A percentile compares a stretch with the other conserved stretches of the same genome.
Evolutionary conservation across 2,329 filamentous ascomycete genomes (phyloP).

Genomic region (Ophiosphaerella korrae): DNA sequence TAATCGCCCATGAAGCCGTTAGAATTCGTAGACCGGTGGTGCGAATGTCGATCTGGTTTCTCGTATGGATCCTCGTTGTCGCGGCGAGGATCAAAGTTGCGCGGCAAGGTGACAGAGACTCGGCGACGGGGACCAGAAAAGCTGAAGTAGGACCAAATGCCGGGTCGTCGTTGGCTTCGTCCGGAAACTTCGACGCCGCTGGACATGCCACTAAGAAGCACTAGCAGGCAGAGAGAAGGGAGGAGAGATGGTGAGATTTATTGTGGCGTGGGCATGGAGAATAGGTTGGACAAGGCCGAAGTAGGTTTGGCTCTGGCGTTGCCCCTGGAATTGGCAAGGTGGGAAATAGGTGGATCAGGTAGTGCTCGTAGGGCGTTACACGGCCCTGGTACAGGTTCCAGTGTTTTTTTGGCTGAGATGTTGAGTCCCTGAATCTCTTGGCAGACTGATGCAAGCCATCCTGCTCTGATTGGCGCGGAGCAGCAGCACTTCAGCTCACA

Average conservation of each 20-base stretch:
- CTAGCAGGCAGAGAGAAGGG: conserved; percentile 18
- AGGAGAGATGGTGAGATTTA: conserved; percentile 22
- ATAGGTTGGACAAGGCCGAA: conserved; percentile 12
- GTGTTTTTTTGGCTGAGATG: conserved; percentile 19
- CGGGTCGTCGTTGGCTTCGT: conserved; percentile 50
- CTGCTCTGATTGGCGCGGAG: conserved; percentile 8
- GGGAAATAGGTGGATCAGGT: conserved; percentile 3
- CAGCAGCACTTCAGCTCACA: conserved; percentile 2
- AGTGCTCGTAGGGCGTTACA: conserved; percentile 19
- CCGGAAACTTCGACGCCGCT: conserved; percentile 55
- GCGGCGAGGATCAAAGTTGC: conserved; percentile 38
- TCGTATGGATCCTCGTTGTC: conserved; percentile 50
- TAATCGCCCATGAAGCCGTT: conserved; percentile 50
- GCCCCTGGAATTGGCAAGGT: conserved; percentile 3
- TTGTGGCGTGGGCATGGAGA: conserved; percentile 28
- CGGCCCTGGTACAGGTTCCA: conserved; percentile 21
- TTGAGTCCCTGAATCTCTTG: conserved; percentile 27
- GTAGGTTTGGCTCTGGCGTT: conserved; percentile 13
- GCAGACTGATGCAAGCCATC: conserved; percentile 12
- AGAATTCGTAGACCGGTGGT: conserved; percentile 41
- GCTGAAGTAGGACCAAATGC: conserved; percentile 60
- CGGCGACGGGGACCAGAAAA: conserved; percentile 57
- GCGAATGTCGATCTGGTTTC: conserved; percentile 52
- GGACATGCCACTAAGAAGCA: conserved; percentile 54
- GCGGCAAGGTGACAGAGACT: conserved; percentile 58